Base-by-base conservation (phyloP, 176 grass and related monocot genomes). In the Canna indica region DNA sequence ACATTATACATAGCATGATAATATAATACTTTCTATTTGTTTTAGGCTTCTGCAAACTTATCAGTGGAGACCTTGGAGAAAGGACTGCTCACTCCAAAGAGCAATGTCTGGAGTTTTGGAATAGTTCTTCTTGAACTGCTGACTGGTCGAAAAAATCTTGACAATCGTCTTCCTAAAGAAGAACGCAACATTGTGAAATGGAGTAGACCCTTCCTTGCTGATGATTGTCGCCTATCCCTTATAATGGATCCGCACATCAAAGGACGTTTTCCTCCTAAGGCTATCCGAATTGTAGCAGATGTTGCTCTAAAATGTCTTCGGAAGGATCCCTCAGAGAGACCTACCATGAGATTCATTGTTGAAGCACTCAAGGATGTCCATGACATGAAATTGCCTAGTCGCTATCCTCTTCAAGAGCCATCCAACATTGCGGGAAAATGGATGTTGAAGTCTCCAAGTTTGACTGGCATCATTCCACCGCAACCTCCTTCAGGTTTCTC, bases 51-150 rank as follows among this genome's bases (percentile, higher is more conserved):
- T 52, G 86, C 86, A 77, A 85, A 86, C 50, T 69, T 97, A 52
- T 93, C 94, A 2, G 86, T 83, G 35, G 94, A 99, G 75, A 99
- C 94, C 32, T 85, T 99, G 82, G 94, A 90, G 77, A 93, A 93
- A 81, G 88, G 89, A 47, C 73, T 90, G 36, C 64, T 99, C 67
- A 99, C 94, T 75, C 94, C 94, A 11, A 99, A 99, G 76, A 92
- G 88, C 75, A 99, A 99, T 0, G 94, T 99, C 41, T 99, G 88
- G 88, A 90, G 89, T 72, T 99, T 92, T 70, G 94, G 94, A 42
- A 80, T 93, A 52, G 82, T 99, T 57, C 74, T 99, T 22, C 84
- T 99, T 25, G 94, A 99, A 73, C 74, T 99, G 81, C 88, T 99
- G 52, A 99, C 94, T 11, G 94, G 89, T 47, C 84, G 82, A 52